Evolutionary conservation across 2,329 filamentous ascomycete genomes (phyloP).

Genomic region (Aspergillus jensenii): DNA sequence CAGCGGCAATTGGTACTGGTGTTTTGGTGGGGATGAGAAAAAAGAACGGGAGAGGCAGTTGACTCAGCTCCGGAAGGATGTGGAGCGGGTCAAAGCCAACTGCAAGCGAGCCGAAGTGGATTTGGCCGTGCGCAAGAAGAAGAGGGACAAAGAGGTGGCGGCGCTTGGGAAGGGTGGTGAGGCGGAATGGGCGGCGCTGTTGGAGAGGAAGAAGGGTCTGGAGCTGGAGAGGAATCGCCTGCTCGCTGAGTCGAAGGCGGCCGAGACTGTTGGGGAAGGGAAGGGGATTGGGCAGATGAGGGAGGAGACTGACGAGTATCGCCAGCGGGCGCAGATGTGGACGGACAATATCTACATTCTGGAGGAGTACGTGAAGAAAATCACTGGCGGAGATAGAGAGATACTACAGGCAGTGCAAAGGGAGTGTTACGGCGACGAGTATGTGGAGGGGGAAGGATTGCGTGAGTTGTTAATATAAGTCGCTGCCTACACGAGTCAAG

Average conservation of each 20-base stretch:
- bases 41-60: constrained; percentile 42
- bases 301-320: constrained; percentile 31
- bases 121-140: constrained; percentile 38
- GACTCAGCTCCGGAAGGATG: constrained; percentile 27
- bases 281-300: constrained; percentile 33
- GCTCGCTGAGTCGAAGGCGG: constrained; percentile 20
- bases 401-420: constrained; percentile 44
- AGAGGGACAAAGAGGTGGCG: constrained; percentile 22
- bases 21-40: constrained; percentile 60
- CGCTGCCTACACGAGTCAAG: constrained; percentile 1
- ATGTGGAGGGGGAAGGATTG: constrained; percentile 54
- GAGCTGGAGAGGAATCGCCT: constrained; percentile 33
- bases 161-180: constrained; percentile 15
- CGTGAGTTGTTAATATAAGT: constrained; percentile 34
- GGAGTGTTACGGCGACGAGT: constrained; percentile 55
- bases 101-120: constrained; percentile 35
- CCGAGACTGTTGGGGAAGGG: constrained; percentile 30
- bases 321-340: constrained; percentile 33
- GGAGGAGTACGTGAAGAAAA: constrained; percentile 39
- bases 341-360: constrained; percentile 48
- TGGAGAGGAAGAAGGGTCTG: constrained; percentile 23
- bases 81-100: constrained; percentile 28
- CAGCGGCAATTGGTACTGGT: constrained; percentile 72
- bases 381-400: constrained; percentile 46
- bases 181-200: constrained; percentile 22